Evolutionary conservation across 2,329 filamentous ascomycete genomes (phyloP).

Genomic region (Knufia petricola): DNA sequence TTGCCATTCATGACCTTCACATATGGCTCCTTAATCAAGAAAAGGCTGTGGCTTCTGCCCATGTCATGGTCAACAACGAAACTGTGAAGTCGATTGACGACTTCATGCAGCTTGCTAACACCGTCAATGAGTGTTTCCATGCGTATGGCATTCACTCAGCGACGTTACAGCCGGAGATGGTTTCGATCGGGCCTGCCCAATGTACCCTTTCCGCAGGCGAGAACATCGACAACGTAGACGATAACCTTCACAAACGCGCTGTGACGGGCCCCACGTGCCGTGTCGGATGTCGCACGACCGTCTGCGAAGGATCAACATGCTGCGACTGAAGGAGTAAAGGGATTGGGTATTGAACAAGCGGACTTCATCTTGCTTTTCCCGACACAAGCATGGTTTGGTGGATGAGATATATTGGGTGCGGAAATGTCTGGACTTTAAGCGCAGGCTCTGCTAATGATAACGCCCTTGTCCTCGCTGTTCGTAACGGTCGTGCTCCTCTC

Average conservation of each 20-base stretch:
- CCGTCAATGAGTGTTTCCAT: slow-evolving; percentile 59
- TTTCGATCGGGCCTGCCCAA: slow-evolving; percentile 1
- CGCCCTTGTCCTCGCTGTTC: neutral
- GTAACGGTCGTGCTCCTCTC: neutral
- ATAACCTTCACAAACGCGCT: neutral
- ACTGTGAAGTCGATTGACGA: slow-evolving; percentile 35
- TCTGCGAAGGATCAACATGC: neutral
- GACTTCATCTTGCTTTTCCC: too few species aligned
- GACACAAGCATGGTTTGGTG: neutral
- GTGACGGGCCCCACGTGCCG: neutral
- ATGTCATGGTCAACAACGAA: slow-evolving; percentile 53
- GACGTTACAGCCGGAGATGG: slow-evolving; percentile 58
- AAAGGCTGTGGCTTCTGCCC: slow-evolving; percentile 60
- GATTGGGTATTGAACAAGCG: too few species aligned
- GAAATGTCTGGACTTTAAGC: neutral
- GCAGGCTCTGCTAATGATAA: neutral
- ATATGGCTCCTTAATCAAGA: slow-evolving; percentile 64
- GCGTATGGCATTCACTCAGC: slow-evolving; percentile 63
- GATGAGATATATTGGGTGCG: neutral
- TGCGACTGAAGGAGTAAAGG: neutral
- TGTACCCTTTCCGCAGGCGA: neutral
- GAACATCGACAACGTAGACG: neutral
- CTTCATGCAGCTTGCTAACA: slow-evolving; percentile 53
- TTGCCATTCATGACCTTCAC: slow-evolving; percentile 61
- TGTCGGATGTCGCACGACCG: neutral